These are phyloP conservation scores for Epichloe festucae DNA, from an alignment of 2,329 filamentous ascomycete species.

Conservation along the genomic window DNA sequence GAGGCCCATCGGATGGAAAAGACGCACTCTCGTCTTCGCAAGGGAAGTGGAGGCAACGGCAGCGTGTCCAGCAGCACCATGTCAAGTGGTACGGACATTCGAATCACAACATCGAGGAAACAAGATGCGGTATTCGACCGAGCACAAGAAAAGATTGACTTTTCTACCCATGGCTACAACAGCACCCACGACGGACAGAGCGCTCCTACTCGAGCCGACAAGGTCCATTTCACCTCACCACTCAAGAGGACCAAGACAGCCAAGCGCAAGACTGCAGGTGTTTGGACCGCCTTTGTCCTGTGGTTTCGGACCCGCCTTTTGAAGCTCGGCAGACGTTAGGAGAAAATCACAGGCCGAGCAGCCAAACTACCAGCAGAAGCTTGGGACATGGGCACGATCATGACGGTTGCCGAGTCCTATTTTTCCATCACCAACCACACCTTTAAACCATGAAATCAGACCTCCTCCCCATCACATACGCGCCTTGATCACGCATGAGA, in stretches of 20 bases:
- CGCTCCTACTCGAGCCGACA: slow-evolving; percentile 22
- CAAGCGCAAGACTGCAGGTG: slow-evolving; percentile 47
- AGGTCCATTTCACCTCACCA: slow-evolving; percentile 28
- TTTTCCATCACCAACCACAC: not conserved
- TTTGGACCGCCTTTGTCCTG: slow-evolving; percentile 50
- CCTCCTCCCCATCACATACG: not conserved
- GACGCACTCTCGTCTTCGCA: slow-evolving; percentile 28
- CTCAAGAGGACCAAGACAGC: slow-evolving; percentile 31
- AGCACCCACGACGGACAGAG: slow-evolving; percentile 20
- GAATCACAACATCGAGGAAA: slow-evolving; percentile 11
- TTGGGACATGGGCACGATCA: not conserved
- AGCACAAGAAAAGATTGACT: slow-evolving; percentile 31
- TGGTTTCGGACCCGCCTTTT: slow-evolving; percentile 46
- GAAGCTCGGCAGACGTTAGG: slow-evolving; percentile 28
- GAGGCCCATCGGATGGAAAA: slow-evolving; percentile 40
- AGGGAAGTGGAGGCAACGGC: slow-evolving; percentile 20
- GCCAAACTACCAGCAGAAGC: not conserved
- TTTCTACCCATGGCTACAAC: slow-evolving; percentile 23
- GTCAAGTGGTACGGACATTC: slow-evolving; percentile 18
- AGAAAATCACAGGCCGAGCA: slow-evolving; percentile 9
- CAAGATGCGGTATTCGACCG: slow-evolving; percentile 15
- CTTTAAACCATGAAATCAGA: not conserved
- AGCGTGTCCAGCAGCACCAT: slow-evolving; percentile 20
- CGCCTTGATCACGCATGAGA: not conserved
- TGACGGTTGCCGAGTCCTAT: not conserved